These are phyloP conservation scores for Sporobolomyces phaffii DNA, from an alignment of 768 basidiomycete genomes.

Conservation along the genomic window DNA sequence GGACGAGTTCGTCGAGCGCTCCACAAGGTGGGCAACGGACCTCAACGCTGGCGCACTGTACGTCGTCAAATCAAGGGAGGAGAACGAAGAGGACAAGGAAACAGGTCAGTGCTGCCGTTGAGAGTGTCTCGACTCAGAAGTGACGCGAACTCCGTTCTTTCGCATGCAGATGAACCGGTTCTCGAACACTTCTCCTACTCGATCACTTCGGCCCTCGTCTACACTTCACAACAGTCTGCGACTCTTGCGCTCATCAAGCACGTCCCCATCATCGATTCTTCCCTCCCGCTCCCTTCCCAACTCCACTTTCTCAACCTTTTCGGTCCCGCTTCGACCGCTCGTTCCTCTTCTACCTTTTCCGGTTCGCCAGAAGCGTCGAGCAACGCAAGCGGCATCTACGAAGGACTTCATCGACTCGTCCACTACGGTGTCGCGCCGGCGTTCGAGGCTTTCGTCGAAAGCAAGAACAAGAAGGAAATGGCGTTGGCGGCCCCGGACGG, in stretches of 20 bases:
- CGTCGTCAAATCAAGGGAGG: slow-evolving; percentile 71
- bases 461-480: slow-evolving; percentile 56
- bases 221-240: slow-evolving; percentile 70
- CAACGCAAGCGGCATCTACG: slow-evolving; percentile 59
- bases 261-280: slow-evolving; percentile 65
- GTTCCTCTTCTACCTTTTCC: slow-evolving; percentile 42
- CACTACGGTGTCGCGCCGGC: slow-evolving; percentile 94
- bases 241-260: slow-evolving; percentile 95
- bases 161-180: slow-evolving; percentile 2
- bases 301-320: slow-evolving; percentile 86
- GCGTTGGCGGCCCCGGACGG: slow-evolving; percentile 9
- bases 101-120: slow-evolving; percentile 12
- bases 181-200: slow-evolving; percentile 42
- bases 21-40: slow-evolving; percentile 68
- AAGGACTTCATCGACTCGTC: slow-evolving; percentile 88
- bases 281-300: slow-evolving; percentile 72
- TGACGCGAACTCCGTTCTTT: neutral
- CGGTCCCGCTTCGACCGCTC: slow-evolving; percentile 44
- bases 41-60: slow-evolving; percentile 66
- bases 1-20: slow-evolving; percentile 66
- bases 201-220: slow-evolving; percentile 60
- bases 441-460: slow-evolving; percentile 94
- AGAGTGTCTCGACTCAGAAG: slow-evolving; percentile 57
- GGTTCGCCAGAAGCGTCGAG: slow-evolving; percentile 55
- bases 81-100: slow-evolving; percentile 51